A percentile compares a stretch with the other conserved stretches of the same genome.
Evolutionary conservation across 2,329 filamentous ascomycete genomes (phyloP).

Genomic region (Diaporthe aspalathi): DNA sequence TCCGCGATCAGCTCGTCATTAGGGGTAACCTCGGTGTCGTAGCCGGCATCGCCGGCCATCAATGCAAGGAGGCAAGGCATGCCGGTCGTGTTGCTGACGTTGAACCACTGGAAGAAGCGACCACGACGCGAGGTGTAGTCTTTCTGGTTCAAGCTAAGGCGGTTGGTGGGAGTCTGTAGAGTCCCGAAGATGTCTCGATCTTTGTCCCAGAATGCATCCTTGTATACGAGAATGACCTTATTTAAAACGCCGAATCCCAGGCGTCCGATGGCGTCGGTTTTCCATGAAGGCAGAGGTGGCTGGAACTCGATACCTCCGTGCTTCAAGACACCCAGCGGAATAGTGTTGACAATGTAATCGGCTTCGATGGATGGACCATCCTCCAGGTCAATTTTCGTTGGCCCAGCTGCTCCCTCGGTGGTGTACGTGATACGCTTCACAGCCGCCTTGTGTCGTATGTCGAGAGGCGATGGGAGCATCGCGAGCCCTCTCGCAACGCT

Average conservation of each 20-base stretch:
- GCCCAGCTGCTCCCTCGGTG: constrained; percentile 55
- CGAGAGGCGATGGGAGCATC: constrained; percentile 79
- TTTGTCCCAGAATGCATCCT: constrained; percentile 90
- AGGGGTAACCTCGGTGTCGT: constrained; percentile 82
- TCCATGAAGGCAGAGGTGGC: constrained; percentile 91
- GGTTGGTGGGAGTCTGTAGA: constrained; percentile 77
- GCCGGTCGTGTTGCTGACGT: constrained; percentile 89
- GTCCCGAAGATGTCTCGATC: constrained; percentile 94
- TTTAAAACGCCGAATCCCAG: constrained; percentile 95
- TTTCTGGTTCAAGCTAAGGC: constrained; percentile 78
- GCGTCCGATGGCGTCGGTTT: constrained; percentile 80
- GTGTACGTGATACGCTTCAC: constrained; percentile 80
- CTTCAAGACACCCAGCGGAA: constrained; percentile 92
- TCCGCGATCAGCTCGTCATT: constrained; percentile 83
- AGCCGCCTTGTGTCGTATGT: constrained; percentile 78
- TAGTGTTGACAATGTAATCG: constrained; percentile 91
- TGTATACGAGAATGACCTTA: constrained; percentile 93
- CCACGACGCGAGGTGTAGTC: constrained; percentile 85
- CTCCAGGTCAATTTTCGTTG: constrained; percentile 77
- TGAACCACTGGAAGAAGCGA: constrained; percentile 99
- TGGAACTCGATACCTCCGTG: constrained; percentile 84
- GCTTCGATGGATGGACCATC: constrained; percentile 82
- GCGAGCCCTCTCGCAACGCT: constrained; percentile 90
- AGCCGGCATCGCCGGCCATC: constrained; percentile 95
- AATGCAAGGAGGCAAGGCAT: constrained; percentile 88